Evolutionary conservation across 78 protist species (phyloP), one percentile per base, ranked within the genome.

Genomic region (Dictyostelium firmibasis): DNA sequence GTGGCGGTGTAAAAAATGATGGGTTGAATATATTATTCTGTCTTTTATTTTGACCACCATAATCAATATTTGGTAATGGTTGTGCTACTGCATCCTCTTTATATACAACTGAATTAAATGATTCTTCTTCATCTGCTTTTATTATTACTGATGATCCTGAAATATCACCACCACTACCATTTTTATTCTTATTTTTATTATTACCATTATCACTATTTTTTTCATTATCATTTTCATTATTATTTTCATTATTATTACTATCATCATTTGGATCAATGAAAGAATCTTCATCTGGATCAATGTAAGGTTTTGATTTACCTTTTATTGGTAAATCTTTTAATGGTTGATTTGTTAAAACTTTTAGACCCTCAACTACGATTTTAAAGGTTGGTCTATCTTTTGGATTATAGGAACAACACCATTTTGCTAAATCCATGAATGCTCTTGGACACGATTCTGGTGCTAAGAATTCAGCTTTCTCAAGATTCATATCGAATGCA

Each of bases 1-100:
- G 64, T 9, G 94, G 94, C 70, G 94, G 94, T 57, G 47, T 50
- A 29, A 89, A 89, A 84, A 89, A 89, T 18, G 77, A 76, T 9
- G 87, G 84, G 29, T 70, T 89, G 25, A 62, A 64, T 10, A 89
- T 89, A 44, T 43, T 75, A 50, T 81, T 78, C 20, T 78, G 57
- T 41, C 33, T 31, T 35, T 64, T 53, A n/a, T 70, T 84, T 41
- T 29, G 43, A 16, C 89, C 89, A 41, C 89, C 89, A 67, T 84
- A 84, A 41, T 84, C 89, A 67, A 67, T 84, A 9, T 18, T 69
- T 29, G 38, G 47, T 84, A 41, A n/a, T 35, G 78, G 35, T 38
- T 84, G 78, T 27, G 41, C 91, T 13, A 77, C 25, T 47, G 44
- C n/a, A 44, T 64, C 6, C 10, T 36, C 83, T 43, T 77, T 77